Base-by-base conservation (phyloP, 164 flowering plant species). In the Houttuynia cordata region DNA sequence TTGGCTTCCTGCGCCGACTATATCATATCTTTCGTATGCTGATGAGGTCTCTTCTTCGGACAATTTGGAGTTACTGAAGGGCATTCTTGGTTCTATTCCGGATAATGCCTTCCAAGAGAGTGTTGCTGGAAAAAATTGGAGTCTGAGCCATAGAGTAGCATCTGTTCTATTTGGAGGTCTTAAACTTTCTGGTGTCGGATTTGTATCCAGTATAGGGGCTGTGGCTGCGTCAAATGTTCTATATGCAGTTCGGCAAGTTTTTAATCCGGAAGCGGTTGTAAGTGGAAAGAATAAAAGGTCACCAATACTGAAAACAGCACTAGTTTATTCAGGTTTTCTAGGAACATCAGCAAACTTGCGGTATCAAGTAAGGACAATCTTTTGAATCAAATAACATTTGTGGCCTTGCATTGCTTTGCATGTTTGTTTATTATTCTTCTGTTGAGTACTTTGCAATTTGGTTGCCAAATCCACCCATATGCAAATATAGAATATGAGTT, bases 1-100 rank as follows among this genome's bases (percentile, higher is more conserved):
- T 55, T 93, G 98, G 98, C 97, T 93, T 77, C 98, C 98, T 60
- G 98, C 98, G 47, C 98, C 98, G 59, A 93, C 97, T 37, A 23
- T 93, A 34, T 86, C 98, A 24, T 93, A 89, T 72, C 78, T 92
- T 66, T 78, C 95, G 18, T 75, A 58, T 73, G 82, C 79, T 59
- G 80, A 80, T 73, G 83, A 75, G 42, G 55, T 65, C 23, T 66
- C 64, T 64, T 66, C 53, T 24, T 72, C 93, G 53, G 86, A 79
- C 54, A 75, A 80, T 62, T 60, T 84, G 30, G 82, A 80, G 67
- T 77, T 81, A 53, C 57, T 89, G 34, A 79, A 71, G 71, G 91
- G 88, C 58, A 81, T 89, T 25, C 78, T 92, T 55, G 96, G 96
- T 19, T 92, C 96, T 60, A 83, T 92, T 61, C 98, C 98, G n/a